A percentile compares a stretch with the other conserved stretches of the same genome.
These are phyloP conservation scores for Lepidium africanum DNA, from an alignment of 345 rosid species.

Conservation along the genomic window DNA sequence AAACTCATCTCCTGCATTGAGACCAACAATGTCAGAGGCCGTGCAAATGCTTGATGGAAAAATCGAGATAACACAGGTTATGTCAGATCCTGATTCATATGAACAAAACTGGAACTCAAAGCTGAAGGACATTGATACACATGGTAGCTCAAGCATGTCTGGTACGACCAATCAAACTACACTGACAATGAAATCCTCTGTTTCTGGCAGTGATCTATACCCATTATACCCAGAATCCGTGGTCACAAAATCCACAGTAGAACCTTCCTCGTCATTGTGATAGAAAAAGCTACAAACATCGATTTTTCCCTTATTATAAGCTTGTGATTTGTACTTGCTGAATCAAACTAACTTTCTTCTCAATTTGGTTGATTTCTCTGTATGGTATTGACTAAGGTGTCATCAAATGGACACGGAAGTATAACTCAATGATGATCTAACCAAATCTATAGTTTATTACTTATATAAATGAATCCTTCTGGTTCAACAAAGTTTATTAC, in stretches of 20 bases:
- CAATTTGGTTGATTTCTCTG: too few species aligned
- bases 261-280: not conserved
- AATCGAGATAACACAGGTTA: too few species aligned
- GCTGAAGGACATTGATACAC: conserved; percentile 16
- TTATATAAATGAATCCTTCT: too few species aligned
- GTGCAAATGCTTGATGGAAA: conserved; percentile 29
- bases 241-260: not conserved
- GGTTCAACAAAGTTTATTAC: too few species aligned
- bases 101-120: conserved; percentile 25
- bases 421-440: too few species aligned
- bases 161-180: not conserved
- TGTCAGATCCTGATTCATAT: not conserved
- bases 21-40: conserved; percentile 37
- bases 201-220: conserved; percentile 1
- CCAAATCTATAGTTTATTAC: too few species aligned
- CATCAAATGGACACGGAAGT: too few species aligned
- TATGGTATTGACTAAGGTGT: too few species aligned
- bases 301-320: too few species aligned
- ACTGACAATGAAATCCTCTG: not conserved
- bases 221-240: conserved; percentile 5
- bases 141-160: not conserved
- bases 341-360: too few species aligned
- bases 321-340: too few species aligned
- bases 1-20: conserved; percentile 22
- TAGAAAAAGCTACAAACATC: not conserved